Conservation (phyloP, 2,329 filamentous ascomycete species). For the Lasiodiplodia sp. region DNA sequence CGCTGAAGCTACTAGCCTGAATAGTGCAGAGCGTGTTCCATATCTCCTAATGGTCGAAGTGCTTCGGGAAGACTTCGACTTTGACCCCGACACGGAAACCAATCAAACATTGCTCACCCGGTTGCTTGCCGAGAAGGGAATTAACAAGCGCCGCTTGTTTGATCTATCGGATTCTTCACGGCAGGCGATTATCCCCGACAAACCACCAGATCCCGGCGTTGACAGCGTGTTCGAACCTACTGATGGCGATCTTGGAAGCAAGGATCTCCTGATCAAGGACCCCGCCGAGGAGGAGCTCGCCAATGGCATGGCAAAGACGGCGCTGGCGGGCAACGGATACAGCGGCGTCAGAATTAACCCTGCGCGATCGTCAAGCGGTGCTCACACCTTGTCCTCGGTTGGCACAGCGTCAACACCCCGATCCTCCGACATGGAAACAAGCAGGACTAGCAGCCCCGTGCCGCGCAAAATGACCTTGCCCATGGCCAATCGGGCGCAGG, state of each 20-base stretch:
- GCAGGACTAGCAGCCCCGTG: constrained; percentile 72
- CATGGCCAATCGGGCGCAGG: constrained; percentile 59
- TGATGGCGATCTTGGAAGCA: constrained; percentile 78
- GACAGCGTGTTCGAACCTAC: constrained; percentile 88
- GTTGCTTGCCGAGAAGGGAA: constrained; percentile 71
- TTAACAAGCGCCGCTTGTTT: constrained; percentile 59
- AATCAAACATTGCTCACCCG: constrained; percentile 72
- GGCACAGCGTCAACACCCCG: constrained; percentile 71
- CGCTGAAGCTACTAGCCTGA: constrained; percentile 82
- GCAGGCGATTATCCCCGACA: constrained; percentile 49
- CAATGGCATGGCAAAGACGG: constrained; percentile 20
- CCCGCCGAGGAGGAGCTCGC: constrained; percentile 55
- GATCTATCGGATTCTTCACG: constrained; percentile 68
- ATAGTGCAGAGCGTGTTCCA: constrained; percentile 86
- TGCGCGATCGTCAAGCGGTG: constrained; percentile 65
- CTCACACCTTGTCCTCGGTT: constrained; percentile 65
- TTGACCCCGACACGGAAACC: constrained; percentile 76
- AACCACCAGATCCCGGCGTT: constrained; percentile 52
- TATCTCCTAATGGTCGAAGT: constrained; percentile 87
- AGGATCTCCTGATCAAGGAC: constrained; percentile 69
- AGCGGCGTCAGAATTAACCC: constrained; percentile 6
- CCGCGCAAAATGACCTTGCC: constrained; percentile 68
- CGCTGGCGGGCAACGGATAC: constrained; percentile 10
- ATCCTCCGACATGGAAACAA: constrained; percentile 72
- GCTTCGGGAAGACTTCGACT: constrained; percentile 80